Evolutionary conservation across 805 yeast genomes (phyloP), one percentile per base, ranked within the genome.

Genomic region (Yarrowia porcina): DNA sequence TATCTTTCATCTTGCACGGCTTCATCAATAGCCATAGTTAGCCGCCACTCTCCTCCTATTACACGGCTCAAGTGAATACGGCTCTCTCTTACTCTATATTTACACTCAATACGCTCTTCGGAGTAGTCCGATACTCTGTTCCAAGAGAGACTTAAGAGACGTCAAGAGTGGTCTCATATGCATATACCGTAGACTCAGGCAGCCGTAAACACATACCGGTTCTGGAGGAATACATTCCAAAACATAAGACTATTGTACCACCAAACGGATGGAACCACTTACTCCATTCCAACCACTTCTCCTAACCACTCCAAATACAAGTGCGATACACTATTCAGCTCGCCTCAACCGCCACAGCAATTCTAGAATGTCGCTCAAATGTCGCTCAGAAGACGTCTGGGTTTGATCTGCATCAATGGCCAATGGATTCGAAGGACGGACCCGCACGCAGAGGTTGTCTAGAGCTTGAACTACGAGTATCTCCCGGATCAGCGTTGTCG

Each of bases 301-400:
- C n/a, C n/a, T n/a, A n/a, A n/a, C n/a, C n/a, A n/a, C n/a, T n/a
- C n/a, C n/a, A n/a, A n/a, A n/a, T n/a, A n/a, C n/a, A n/a, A n/a
- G n/a, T n/a, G n/a, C n/a, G n/a, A n/a, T n/a, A n/a, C n/a, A n/a
- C n/a, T n/a, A n/a, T n/a, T n/a, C n/a, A n/a, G n/a, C n/a, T n/a
- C n/a, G n/a, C n/a, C n/a, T n/a, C n/a, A n/a, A n/a, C n/a, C n/a
- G n/a, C n/a, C 45, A 23, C 33, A 44, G 50, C 50, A 44, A 44
- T 44, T 44, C 50, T 44, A 44, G 50, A 44, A 44, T 44, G 50
- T 28, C 50, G 50, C 50, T 44, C 50, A 44, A 44, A 28, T 11
- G 50, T 44, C 50, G 17, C 35, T 44, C 35, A 25, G 18, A 23
- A 23, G 17, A 21, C 20, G 20, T 27, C n/a, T n/a, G 23, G 12